Percentiles rank a stretch among this genome's conserved stretches.
phyloP scores from a whole-genome alignment of 2,329 filamentous ascomycete species.

The Colletotrichum falcatum region DNA sequence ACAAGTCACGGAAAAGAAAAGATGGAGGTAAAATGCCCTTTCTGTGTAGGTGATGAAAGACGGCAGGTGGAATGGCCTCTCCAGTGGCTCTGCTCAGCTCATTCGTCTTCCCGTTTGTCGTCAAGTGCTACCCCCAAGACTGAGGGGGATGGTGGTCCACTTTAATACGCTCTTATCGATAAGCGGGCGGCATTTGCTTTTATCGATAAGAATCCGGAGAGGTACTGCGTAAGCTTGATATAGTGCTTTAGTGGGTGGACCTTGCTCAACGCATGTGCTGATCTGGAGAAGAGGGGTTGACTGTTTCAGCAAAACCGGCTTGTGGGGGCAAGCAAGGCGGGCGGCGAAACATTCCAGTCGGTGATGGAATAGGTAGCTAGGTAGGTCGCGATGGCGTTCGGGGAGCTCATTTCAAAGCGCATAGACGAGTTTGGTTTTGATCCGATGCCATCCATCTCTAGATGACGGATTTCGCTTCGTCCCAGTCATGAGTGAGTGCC shows the following conservation, averaged over 20 bases:
- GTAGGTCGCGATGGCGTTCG: background rate
- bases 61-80: background rate
- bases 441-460: background rate
- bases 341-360: conserved; percentile 13
- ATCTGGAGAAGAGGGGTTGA: conserved; percentile 36
- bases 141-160: conserved; percentile 28
- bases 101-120: conserved; percentile 29
- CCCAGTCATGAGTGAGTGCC: background rate
- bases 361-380: too few relatives aligned
- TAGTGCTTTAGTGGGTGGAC: background rate
- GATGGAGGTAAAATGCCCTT: background rate
- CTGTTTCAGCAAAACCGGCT: conserved; percentile 30
- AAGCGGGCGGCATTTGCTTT: background rate
- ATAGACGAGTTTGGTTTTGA: background rate
- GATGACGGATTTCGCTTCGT: background rate
- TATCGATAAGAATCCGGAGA: conserved; percentile 29
- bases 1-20: background rate
- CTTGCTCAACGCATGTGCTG: conserved; percentile 9
- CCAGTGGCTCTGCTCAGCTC: conserved; percentile 6
- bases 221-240: background rate
- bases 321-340: conserved; percentile 8
- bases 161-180: conserved; percentile 25
- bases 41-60: conserved; percentile 5
- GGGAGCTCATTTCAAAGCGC: background rate
- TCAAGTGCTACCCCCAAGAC: conserved; percentile 11